phyloP scores from a whole-genome alignment of 2,329 filamentous ascomycete species.

The Verticillium longisporum region DNA sequence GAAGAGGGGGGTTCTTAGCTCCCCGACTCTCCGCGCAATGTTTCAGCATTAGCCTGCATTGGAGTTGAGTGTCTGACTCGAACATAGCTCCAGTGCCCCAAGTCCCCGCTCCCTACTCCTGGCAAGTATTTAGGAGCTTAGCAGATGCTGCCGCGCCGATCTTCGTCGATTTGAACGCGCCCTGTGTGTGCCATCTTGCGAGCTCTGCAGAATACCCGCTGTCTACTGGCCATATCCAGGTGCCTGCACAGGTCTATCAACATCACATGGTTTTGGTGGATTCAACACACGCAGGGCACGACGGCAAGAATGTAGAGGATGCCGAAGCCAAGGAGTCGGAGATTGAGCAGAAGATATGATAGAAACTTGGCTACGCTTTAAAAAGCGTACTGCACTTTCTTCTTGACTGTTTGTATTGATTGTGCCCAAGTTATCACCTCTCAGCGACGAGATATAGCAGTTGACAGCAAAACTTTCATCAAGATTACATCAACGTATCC shows the following conservation, averaged over 20 bases:
- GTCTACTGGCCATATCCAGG: neutral
- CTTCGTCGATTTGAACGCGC: neutral
- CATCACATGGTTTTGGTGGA: neutral
- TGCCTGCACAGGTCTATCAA: slow-evolving; percentile 2
- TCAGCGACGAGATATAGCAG: too few relatives aligned
- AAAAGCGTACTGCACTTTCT: too few relatives aligned
- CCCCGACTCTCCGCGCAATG: neutral
- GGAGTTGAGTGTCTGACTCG: neutral
- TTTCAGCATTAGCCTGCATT: too few relatives aligned
- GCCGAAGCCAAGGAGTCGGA: neutral
- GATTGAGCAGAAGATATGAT: neutral
- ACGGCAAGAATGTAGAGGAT: neutral
- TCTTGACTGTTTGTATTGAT: too few relatives aligned
- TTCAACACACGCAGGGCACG: slow-evolving; percentile 7
- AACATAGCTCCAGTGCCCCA: neutral
- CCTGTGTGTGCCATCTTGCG: neutral
- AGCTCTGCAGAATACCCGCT: neutral
- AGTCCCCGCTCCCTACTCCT: neutral
- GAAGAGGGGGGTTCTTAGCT: neutral
- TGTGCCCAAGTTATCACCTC: too few relatives aligned
- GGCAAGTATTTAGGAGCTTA: neutral
- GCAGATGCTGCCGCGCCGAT: neutral
- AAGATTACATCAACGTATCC: neutral
- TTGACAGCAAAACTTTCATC: neutral
- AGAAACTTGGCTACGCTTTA: too few relatives aligned